phyloP scores from a whole-genome alignment of 805 yeast species.

The Candida fluviatilis region DNA sequence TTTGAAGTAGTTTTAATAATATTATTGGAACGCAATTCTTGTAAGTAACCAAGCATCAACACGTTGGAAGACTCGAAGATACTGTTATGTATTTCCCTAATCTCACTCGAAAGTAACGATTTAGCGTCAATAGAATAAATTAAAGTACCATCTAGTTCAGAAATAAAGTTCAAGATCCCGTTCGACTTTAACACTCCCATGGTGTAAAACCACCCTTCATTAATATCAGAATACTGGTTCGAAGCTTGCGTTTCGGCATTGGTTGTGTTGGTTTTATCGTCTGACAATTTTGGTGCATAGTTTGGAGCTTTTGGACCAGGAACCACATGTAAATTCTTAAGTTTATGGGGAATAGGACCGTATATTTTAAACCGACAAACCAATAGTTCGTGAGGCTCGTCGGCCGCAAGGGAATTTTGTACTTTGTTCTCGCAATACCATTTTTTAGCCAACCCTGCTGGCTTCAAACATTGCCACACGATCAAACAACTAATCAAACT shows the following conservation, averaged over 20 bases:
- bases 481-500: conserved; percentile 42
- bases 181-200: conserved; percentile 66
- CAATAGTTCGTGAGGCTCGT: conserved; percentile 37
- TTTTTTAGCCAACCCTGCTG: conserved; percentile 51
- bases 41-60: conserved; percentile 54
- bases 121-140: conserved; percentile 57
- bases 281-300: conserved; percentile 12
- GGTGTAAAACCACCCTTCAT: conserved; percentile 68
- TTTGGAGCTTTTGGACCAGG: conserved; percentile 36
- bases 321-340: conserved; percentile 34
- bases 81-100: conserved; percentile 60
- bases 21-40: conserved; percentile 47
- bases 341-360: conserved; percentile 53
- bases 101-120: conserved; percentile 52
- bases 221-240: conserved; percentile 10
- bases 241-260: neutral
- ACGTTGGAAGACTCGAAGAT: conserved; percentile 56
- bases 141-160: conserved; percentile 61
- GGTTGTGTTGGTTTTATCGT: neutral
- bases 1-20: conserved; percentile 27
- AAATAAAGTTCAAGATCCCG: conserved; percentile 56
- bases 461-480: conserved; percentile 55
- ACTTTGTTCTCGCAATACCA: conserved; percentile 43
- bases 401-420: conserved; percentile 15
- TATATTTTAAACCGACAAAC: conserved; percentile 63